phyloP scores from a whole-genome alignment of 257 asterid species.

The Forsythia suspensa region DNA sequence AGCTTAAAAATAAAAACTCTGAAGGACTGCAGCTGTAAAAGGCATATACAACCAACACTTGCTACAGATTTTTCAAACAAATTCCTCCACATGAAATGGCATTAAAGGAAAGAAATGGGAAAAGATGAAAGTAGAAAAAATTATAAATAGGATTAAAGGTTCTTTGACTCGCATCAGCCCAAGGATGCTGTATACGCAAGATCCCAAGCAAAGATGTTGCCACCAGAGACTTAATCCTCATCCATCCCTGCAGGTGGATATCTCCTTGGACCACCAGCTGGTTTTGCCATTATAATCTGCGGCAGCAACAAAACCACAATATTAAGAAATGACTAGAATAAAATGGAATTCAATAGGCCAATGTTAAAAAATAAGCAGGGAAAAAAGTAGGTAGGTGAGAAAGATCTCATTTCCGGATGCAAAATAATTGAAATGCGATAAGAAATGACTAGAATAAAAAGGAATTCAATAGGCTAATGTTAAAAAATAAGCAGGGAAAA shows the following conservation, averaged over 20 bases:
- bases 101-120: neutral
- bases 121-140: neutral
- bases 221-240: conserved; percentile 33
- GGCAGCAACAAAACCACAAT: neutral
- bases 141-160: too few species aligned
- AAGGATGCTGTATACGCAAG: neutral
- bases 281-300: conserved; percentile 62
- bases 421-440: neutral
- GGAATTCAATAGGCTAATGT: neutral
- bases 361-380: neutral
- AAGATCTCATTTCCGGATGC: neutral
- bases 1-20: neutral
- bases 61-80: neutral
- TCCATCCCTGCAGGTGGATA: conserved; percentile 42
- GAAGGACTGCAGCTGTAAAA: neutral
- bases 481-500: neutral
- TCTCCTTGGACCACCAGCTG: conserved; percentile 58
- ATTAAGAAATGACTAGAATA: neutral
- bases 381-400: neutral
- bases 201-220: neutral
- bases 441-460: neutral
- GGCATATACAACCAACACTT: neutral
- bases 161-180: neutral
- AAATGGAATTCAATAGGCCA: neutral
- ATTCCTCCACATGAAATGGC: neutral